Conservation (phyloP, 1,284 basidiomycete genomes). For the Puccinia coronata region DNA sequence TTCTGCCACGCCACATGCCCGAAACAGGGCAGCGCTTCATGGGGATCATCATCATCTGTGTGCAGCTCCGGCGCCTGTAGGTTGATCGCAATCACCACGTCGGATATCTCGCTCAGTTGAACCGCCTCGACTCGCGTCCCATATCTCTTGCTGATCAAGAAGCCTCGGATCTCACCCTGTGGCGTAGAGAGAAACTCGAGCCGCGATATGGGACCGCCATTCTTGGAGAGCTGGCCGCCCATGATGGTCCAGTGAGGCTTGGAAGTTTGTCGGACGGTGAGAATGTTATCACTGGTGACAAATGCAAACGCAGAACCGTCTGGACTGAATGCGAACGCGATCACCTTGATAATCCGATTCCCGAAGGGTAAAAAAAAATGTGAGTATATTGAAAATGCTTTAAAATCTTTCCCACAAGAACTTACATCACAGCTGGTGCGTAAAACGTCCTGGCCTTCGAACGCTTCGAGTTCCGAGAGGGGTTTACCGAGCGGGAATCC, state of each 20-base stretch:
- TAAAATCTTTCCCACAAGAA: background rate
- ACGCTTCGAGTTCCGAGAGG: constrained; percentile 23
- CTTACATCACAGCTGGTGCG: constrained; percentile 26
- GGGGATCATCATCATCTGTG: background rate
- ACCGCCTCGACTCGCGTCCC: constrained; percentile 33
- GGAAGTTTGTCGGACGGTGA: constrained; percentile 28
- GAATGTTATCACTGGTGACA: constrained; percentile 32
- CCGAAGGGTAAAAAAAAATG: background rate
- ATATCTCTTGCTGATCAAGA: constrained; percentile 13
- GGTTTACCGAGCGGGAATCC: background rate
- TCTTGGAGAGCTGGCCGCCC: constrained; percentile 33
- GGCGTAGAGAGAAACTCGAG: constrained; percentile 35
- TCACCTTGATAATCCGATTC: constrained; percentile 7
- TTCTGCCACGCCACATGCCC: constrained; percentile 29
- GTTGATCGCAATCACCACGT: constrained; percentile 8
- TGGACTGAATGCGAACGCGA: constrained; percentile 39
- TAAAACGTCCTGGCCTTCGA: constrained; percentile 42
- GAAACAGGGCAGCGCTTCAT: constrained; percentile 13
- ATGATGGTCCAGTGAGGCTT: constrained; percentile 47
- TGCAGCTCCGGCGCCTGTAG: background rate
- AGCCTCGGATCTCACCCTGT: background rate
- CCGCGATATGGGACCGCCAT: background rate
- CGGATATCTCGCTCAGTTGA: constrained; percentile 16
- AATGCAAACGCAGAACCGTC: constrained; percentile 40
- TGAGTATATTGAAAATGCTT: background rate